These are phyloP conservation scores for Penicillium simplicissimum DNA, from an alignment of 495 filamentous ascomycete species.

Conservation along the genomic window DNA sequence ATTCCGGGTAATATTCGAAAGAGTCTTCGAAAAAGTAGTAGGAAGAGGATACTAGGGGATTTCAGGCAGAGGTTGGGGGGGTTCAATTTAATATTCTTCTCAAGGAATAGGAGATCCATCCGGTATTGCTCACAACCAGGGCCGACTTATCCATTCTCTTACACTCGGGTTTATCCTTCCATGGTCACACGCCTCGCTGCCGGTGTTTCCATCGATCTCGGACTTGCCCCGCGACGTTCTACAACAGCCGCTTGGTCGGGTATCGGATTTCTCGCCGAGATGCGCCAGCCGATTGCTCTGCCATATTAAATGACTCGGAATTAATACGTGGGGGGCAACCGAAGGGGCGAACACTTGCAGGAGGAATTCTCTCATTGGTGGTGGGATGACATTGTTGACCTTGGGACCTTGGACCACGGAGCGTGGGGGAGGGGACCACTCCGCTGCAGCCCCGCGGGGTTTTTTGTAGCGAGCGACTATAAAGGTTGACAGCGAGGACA, in stretches of 20 bases:
- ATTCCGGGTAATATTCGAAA: no score
- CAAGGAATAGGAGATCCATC: neutral
- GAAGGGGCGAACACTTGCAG: neutral
- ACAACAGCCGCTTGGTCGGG: conserved; percentile 16
- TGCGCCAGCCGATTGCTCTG: neutral
- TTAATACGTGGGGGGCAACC: conserved; percentile 28
- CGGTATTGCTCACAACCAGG: neutral
- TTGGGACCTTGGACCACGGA: conserved; percentile 3
- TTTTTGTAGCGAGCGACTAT: conserved; percentile 13
- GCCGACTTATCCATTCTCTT: neutral
- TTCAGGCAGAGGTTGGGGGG: no score
- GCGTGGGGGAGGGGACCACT: conserved; percentile 22
- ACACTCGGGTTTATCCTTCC: neutral
- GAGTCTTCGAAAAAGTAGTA: no score
- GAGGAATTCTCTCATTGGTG: conserved; percentile 18
- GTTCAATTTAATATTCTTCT: no score
- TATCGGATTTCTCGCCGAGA: conserved; percentile 40
- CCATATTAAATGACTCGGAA: conserved; percentile 29
- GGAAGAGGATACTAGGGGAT: no score
- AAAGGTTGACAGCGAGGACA: conserved; percentile 1
- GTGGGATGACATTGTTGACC: conserved; percentile 1
- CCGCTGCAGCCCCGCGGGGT: conserved; percentile 17
- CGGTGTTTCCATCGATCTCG: conserved; percentile 19
- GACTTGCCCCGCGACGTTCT: conserved; percentile 37
- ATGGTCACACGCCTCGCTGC: conserved; percentile 2